phyloP scores from a whole-genome alignment of 371 early-diverging fungal species.

The Catenaria anguillulae region DNA sequence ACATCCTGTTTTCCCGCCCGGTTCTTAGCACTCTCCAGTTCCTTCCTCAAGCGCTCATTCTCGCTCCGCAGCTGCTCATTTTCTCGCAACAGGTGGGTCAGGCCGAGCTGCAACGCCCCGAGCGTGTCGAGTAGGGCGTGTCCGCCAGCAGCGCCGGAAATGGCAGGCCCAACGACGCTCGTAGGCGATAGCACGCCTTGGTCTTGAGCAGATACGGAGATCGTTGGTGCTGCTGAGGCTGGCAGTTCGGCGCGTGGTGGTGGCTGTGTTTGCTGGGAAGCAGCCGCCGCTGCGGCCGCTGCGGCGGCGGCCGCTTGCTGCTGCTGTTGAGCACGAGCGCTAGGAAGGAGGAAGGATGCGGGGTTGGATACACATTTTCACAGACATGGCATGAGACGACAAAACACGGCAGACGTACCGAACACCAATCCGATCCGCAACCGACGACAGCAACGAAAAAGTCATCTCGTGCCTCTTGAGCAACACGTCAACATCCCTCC shows the following conservation, averaged over 20 bases:
- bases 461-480: not conserved
- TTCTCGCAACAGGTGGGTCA: not conserved
- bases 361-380: too few species aligned
- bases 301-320: not conserved
- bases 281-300: not conserved
- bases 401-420: too few species aligned
- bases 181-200: too few species aligned
- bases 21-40: too few species aligned
- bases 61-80: not conserved
- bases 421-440: not conserved
- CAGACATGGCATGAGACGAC: too few species aligned
- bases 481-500: not conserved
- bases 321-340: not conserved
- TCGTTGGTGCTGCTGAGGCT: not conserved
- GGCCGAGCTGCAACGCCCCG: not conserved
- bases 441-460: not conserved
- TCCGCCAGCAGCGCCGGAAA: too few species aligned
- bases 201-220: not conserved
- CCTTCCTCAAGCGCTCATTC: not conserved
- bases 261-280: not conserved
- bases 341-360: too few species aligned
- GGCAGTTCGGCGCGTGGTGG: too few species aligned
- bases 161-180: too few species aligned
- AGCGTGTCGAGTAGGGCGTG: not conserved
- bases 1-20: too few species aligned